Conservation (phyloP, 2,329 filamentous ascomycete species). For the Hymenoscyphus fraxineus region DNA sequence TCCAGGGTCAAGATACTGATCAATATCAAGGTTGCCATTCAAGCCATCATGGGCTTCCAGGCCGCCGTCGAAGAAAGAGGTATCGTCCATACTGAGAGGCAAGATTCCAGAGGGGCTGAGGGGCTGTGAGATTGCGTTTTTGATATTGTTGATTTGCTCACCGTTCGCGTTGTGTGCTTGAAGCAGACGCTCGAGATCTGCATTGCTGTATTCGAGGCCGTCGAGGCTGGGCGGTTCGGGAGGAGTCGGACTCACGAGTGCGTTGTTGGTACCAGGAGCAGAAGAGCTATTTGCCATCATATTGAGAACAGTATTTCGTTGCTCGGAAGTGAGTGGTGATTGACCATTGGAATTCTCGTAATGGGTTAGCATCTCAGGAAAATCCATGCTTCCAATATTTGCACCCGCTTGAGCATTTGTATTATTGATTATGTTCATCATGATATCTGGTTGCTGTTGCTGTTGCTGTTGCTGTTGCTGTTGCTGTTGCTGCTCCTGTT, state of each 20-base stretch:
- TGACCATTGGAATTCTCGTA: constrained; percentile 45
- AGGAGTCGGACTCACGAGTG: constrained; percentile 33
- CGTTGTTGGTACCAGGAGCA: constrained; percentile 29
- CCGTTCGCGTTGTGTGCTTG: constrained; percentile 77
- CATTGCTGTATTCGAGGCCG: constrained; percentile 63
- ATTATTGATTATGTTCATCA: constrained; percentile 64
- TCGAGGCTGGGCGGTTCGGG: constrained; percentile 50
- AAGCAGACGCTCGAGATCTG: constrained; percentile 75
- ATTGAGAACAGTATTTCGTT: constrained; percentile 55
- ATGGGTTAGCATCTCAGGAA: constrained; percentile 47
- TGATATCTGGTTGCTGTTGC: constrained; percentile 53
- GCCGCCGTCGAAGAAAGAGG: constrained; percentile 18
- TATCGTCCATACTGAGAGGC: constrained; percentile 56
- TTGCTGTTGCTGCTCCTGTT: constrained; percentile 49
- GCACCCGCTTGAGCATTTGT: constrained; percentile 52
- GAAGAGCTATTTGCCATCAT: constrained; percentile 48
- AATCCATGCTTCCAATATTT: constrained; percentile 39
- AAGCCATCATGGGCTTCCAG: constrained; percentile 35
- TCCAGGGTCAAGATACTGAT: constrained; percentile 45
- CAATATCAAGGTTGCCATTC: constrained; percentile 44
- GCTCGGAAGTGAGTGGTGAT: constrained; percentile 53
- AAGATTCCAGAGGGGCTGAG: constrained; percentile 77
- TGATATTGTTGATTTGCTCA: constrained; percentile 70
- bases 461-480: constrained; percentile 54
- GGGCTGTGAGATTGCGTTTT: constrained; percentile 65